Evolutionary conservation across 805 yeast genomes (phyloP).

Genomic region (Myxozyma geophila): DNA sequence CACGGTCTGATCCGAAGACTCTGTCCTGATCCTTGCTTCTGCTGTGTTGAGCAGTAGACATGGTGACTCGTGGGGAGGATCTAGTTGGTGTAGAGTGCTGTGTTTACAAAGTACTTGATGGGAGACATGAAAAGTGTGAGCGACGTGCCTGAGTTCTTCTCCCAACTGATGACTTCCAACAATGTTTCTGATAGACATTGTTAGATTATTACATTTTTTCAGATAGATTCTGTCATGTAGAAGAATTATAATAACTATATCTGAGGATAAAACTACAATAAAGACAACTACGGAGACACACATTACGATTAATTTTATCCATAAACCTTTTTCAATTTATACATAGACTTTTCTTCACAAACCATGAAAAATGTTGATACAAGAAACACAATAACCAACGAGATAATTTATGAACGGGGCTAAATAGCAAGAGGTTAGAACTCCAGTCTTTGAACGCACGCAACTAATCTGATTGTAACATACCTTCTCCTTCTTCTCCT

Average conservation of each 20-base stretch:
- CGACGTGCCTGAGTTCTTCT: too few relatives aligned
- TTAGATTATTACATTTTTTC: too few relatives aligned
- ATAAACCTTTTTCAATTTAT: slow-evolving; percentile 13
- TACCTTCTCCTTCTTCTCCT: slow-evolving; percentile 99
- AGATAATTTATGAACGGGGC: slow-evolving; percentile 26
- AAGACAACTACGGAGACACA: background rate
- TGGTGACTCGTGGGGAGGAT: too few relatives aligned
- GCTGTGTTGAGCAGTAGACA: too few relatives aligned
- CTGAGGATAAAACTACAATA: background rate
- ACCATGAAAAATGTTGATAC: slow-evolving; percentile 24
- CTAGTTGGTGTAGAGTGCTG: too few relatives aligned
- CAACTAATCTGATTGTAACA: slow-evolving; percentile 54
- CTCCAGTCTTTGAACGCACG: background rate
- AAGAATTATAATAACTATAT: background rate
- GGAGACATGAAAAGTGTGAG: too few relatives aligned
- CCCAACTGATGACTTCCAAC: too few relatives aligned
- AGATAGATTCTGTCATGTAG: too few relatives aligned
- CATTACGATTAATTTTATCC: background rate
- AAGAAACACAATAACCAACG: slow-evolving; percentile 11
- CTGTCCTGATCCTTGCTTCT: too few relatives aligned
- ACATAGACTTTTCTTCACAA: slow-evolving; percentile 21
- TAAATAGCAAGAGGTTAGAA: background rate
- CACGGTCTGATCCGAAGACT: too few relatives aligned
- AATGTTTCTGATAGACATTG: too few relatives aligned
- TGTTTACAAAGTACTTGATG: too few relatives aligned